Conservation (phyloP, 495 filamentous ascomycete genomes). For the Saxispiralis lemnorum region DNA sequence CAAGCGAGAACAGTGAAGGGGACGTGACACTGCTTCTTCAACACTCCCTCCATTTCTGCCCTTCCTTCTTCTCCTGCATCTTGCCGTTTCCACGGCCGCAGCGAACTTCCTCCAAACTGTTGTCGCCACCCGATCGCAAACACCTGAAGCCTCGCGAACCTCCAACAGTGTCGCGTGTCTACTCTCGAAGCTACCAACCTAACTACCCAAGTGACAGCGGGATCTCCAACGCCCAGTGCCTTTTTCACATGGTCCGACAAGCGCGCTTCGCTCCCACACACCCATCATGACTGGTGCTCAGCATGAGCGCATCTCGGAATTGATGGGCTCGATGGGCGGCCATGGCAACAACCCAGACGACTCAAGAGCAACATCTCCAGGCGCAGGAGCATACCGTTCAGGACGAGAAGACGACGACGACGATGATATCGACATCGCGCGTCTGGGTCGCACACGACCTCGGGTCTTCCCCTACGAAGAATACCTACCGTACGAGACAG, state of each 20-base stretch:
- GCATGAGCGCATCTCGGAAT: slow-evolving; percentile 20
- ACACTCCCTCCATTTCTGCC: too few species aligned
- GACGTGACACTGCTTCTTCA: too few species aligned
- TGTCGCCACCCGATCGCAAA: too few species aligned
- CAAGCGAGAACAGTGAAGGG: too few species aligned
- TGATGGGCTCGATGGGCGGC: slow-evolving; percentile 17
- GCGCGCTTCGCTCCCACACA: background rate
- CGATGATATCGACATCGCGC: slow-evolving; percentile 24
- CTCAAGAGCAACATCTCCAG: slow-evolving; percentile 49
- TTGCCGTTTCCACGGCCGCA: too few species aligned
- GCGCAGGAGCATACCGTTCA: slow-evolving; percentile 37
- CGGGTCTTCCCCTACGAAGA: slow-evolving; percentile 84
- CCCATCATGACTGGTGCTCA: slow-evolving; percentile 18
- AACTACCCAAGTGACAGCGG: too few species aligned
- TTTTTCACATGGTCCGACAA: background rate
- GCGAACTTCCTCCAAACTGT: too few species aligned
- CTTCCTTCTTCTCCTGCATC: too few species aligned
- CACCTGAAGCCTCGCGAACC: too few species aligned
- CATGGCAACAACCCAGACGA: slow-evolving; percentile 24
- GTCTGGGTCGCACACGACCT: slow-evolving; percentile 49
- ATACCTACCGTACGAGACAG: slow-evolving; percentile 71
- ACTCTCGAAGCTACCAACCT: too few species aligned
- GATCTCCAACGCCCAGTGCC: background rate
- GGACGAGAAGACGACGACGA: slow-evolving; percentile 23
- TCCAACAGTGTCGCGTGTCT: too few species aligned